Percentiles rank a stretch among this genome's conserved stretches.
phyloP scores from a whole-genome alignment of 2,329 filamentous ascomycete genomes.

The Penicillium digitatum region DNA sequence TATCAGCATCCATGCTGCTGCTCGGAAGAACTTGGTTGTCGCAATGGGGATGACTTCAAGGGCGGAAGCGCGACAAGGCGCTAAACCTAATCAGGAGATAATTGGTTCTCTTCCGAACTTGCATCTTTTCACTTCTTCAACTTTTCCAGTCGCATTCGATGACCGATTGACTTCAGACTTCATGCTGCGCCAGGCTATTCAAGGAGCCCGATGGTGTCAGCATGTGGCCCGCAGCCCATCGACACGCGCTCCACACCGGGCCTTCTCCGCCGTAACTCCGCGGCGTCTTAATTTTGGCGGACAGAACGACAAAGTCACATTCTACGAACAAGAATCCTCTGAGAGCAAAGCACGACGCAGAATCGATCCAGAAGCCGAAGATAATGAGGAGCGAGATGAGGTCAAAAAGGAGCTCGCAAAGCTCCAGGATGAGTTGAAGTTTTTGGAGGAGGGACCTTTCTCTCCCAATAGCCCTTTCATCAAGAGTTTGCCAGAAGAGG shows the following conservation, averaged over 20 bases:
- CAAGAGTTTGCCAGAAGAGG: slow-evolving; percentile 39
- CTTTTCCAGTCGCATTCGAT: slow-evolving; percentile 25
- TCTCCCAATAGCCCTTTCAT: slow-evolving; percentile 45
- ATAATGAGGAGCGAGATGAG: slow-evolving; percentile 36
- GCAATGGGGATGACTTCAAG: slow-evolving; percentile 21
- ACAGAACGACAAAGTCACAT: slow-evolving; percentile 41
- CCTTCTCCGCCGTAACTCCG: slow-evolving; percentile 32
- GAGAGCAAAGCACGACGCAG: slow-evolving; percentile 35
- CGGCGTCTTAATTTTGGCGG: slow-evolving; percentile 33
- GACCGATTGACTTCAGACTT: slow-evolving; percentile 32
- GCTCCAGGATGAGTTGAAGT: slow-evolving; percentile 40
- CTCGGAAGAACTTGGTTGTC: slow-evolving; percentile 8
- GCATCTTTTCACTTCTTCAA: slow-evolving; percentile 13
- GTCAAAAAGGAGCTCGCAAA: slow-evolving; percentile 38
- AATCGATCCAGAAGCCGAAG: slow-evolving; percentile 41
- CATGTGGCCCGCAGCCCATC: slow-evolving; percentile 38
- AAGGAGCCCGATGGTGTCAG: slow-evolving; percentile 44
- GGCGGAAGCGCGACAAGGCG: slow-evolving; percentile 20
- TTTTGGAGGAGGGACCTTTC: slow-evolving; percentile 43
- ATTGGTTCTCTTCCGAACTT: slow-evolving; percentile 27
- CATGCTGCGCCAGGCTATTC: slow-evolving; percentile 45
- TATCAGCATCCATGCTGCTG: slow-evolving; percentile 20
- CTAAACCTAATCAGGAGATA: slow-evolving; percentile 33
- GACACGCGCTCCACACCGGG: slow-evolving; percentile 26
- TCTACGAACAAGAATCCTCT: slow-evolving; percentile 42